These are phyloP conservation scores for Ganoderma sinense DNA, from an alignment of 1,284 basidiomycete species.

Conservation along the genomic window DNA sequence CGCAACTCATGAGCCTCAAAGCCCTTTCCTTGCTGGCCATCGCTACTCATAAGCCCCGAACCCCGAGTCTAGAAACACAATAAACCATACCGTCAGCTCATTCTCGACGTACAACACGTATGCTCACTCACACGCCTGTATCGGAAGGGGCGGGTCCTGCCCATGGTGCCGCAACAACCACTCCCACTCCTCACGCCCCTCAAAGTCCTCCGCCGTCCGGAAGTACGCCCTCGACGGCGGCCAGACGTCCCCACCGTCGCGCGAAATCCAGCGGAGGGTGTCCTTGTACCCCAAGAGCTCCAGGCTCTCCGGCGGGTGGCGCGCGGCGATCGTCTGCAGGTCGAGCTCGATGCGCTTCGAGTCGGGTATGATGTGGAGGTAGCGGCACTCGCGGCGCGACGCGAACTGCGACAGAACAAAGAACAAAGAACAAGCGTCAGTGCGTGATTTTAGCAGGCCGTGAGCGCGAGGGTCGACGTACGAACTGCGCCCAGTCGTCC, in stretches of 20 bases:
- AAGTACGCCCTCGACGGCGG: neutral
- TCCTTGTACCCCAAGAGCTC: neutral
- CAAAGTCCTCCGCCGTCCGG: neutral
- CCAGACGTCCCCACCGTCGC: neutral
- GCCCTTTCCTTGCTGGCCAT: too few relatives aligned
- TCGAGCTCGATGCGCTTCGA: neutral
- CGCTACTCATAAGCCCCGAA: too few relatives aligned
- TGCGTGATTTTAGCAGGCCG: too few relatives aligned
- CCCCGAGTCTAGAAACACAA: neutral
- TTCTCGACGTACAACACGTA: too few relatives aligned
- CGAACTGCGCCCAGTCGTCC: neutral
- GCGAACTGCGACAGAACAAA: neutral
- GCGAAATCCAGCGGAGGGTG: neutral
- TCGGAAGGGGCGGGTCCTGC: neutral
- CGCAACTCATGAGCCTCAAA: too few relatives aligned
- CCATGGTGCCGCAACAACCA: slow-evolving; percentile 3
- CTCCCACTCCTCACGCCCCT: neutral
- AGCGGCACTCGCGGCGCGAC: neutral
- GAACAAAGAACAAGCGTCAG: too few relatives aligned
- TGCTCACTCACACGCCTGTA: neutral
- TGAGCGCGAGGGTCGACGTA: neutral
- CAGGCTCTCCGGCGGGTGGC: neutral
- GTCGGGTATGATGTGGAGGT: neutral
- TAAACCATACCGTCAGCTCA: neutral
- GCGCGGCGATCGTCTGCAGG: neutral